Conservation (phyloP, 495 filamentous ascomycete genomes). For the Neurospora sp. region DNA sequence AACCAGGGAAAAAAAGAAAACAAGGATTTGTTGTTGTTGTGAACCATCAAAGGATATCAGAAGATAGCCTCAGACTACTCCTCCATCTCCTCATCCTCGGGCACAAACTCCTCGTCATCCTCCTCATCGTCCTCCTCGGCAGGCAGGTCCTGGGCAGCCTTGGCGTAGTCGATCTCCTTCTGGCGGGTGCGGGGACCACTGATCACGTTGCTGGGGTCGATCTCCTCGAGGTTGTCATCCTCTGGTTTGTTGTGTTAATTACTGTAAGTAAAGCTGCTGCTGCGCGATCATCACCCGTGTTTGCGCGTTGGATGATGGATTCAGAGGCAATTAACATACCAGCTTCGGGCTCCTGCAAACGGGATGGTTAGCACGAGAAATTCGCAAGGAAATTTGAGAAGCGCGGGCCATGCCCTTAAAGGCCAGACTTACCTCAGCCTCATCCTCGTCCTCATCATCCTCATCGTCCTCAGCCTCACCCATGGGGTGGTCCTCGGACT, state of each 20-base stretch:
- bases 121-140: conserved; percentile 69
- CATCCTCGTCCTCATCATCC: conserved; percentile 50
- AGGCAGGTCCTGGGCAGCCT: conserved; percentile 60
- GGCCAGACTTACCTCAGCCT: conserved; percentile 41
- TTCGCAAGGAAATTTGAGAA: neutral
- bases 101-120: conserved; percentile 52
- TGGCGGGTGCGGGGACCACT: conserved; percentile 75
- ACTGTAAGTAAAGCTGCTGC: neutral
- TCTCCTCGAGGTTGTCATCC: conserved; percentile 79
- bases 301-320: neutral
- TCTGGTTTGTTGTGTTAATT: conserved; percentile 18
- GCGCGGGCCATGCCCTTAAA: neutral
- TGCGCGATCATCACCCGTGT: neutral
- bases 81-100: conserved; percentile 38
- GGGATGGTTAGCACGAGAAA: conserved; percentile 11
- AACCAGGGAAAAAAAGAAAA: neutral
- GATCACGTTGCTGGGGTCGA: conserved; percentile 83
- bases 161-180: conserved; percentile 70
- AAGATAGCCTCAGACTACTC: conserved; percentile 22
- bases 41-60: neutral
- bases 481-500: conserved; percentile 40
- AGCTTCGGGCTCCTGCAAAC: conserved; percentile 26
- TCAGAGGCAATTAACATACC: conserved; percentile 26
- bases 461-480: conserved; percentile 59
- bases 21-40: neutral